Conservation (phyloP, 1,139 yeast genomes). For the Scheffersomyces titani region DNA sequence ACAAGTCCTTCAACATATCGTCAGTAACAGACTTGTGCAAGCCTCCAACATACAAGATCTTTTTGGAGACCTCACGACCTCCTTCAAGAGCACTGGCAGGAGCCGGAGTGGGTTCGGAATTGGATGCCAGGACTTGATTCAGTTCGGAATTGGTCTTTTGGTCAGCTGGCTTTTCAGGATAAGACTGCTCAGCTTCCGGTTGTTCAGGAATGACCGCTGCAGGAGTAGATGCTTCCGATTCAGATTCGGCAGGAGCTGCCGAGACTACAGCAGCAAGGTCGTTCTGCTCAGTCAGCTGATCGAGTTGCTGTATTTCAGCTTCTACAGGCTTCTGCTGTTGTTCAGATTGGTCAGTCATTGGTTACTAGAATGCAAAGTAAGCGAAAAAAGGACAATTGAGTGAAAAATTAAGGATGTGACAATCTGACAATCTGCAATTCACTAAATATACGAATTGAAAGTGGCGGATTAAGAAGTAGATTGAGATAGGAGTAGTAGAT, state of each 20-base stretch:
- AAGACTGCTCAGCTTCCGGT: conserved; percentile 3
- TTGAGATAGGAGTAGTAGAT: neutral
- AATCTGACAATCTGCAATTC: neutral
- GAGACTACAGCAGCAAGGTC: neutral
- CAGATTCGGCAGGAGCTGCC: conserved; percentile 14
- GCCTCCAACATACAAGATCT: conserved; percentile 76
- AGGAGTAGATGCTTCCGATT: conserved; percentile 18
- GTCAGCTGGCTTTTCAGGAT: conserved; percentile 1
- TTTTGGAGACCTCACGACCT: conserved; percentile 76
- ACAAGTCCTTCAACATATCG: conserved; percentile 59
- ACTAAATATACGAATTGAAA: neutral
- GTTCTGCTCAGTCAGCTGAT: conserved; percentile 21
- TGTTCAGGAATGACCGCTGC: neutral
- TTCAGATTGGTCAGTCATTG: conserved; percentile 10
- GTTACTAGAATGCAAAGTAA: neutral
- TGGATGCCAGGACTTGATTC: conserved; percentile 1
- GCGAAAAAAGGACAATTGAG: neutral
- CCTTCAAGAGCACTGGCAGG: conserved; percentile 78
- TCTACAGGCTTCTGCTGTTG: conserved; percentile 6
- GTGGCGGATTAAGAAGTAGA: neutral
- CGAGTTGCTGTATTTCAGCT: neutral
- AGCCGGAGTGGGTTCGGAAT: conserved; percentile 1
- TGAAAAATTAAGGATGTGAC: neutral
- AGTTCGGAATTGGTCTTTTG: conserved; percentile 5
- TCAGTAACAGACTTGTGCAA: conserved; percentile 68